These are phyloP conservation scores for Fusarium vanettenii DNA, from an alignment of 2,329 filamentous ascomycete genomes.

Conservation along the genomic window DNA sequence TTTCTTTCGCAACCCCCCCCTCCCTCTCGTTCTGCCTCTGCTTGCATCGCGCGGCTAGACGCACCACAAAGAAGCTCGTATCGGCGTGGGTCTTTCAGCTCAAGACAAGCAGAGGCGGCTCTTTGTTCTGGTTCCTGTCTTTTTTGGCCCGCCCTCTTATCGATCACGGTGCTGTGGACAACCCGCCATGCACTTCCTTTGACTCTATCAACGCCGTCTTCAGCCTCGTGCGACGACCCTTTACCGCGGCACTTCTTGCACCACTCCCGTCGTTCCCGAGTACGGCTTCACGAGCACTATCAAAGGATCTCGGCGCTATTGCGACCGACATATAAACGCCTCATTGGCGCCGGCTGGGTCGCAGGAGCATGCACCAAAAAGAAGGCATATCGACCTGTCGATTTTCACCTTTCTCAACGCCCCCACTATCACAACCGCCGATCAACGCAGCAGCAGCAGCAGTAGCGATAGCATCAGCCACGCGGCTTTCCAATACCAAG, in stretches of 20 bases:
- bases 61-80: constrained; percentile 16
- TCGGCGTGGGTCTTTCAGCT: constrained; percentile 16
- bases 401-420: constrained; percentile 39
- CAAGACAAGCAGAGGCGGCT: constrained; percentile 18
- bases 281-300: constrained; percentile 28
- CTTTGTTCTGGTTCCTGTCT: neutral
- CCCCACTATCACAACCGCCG: constrained; percentile 4
- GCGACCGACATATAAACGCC: constrained; percentile 15
- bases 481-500: constrained; percentile 3
- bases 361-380: constrained; percentile 31
- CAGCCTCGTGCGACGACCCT: constrained; percentile 39
- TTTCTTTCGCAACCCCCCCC: constrained; percentile 16
- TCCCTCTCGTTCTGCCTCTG: neutral
- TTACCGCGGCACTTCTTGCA: constrained; percentile 1
- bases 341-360: constrained; percentile 30
- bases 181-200: constrained; percentile 43
- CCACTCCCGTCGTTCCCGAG: constrained; percentile 12
- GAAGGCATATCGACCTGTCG: constrained; percentile 28
- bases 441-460: constrained; percentile 11
- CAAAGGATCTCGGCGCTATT: constrained; percentile 1
- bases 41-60: constrained; percentile 8
- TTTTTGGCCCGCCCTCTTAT: neutral
- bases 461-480: constrained; percentile 4
- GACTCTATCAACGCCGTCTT: constrained; percentile 39
- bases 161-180: constrained; percentile 7